Conservation (phyloP, 2,329 filamentous ascomycete genomes). For the Aureobasidium zeae region DNA sequence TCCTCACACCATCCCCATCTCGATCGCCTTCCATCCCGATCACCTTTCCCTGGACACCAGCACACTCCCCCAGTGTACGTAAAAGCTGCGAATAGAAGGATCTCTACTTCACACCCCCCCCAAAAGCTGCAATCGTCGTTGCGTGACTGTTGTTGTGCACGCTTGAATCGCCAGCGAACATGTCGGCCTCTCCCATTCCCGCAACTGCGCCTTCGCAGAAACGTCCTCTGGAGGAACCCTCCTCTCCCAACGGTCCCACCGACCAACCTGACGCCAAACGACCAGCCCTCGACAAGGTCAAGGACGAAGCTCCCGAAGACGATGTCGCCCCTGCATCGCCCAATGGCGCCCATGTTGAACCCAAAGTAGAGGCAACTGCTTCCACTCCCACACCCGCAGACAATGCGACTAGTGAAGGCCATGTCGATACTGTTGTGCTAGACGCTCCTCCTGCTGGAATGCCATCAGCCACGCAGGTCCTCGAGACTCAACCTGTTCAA, state of each 20-base stretch:
- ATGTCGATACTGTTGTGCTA: conserved; percentile 60
- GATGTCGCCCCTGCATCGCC: conserved; percentile 24
- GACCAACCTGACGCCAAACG: conserved; percentile 97
- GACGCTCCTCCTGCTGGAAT: conserved; percentile 52
- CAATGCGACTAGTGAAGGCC: conserved; percentile 35
- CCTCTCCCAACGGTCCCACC: conserved; percentile 79
- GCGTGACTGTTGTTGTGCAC: conserved; percentile 13
- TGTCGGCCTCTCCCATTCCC: conserved; percentile 18
- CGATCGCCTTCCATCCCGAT: conserved; percentile 14
- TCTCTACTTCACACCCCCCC: conserved; percentile 5
- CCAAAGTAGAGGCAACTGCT: conserved; percentile 32
- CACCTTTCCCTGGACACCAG: conserved; percentile 14
- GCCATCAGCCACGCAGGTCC: conserved; percentile 27
- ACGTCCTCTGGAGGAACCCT: conserved; percentile 93
- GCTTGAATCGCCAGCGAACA: conserved; percentile 10
- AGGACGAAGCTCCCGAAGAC: conserved; percentile 34
- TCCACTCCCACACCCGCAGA: conserved; percentile 33
- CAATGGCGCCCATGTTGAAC: conserved; percentile 16
- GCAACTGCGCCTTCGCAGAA: conserved; percentile 48
- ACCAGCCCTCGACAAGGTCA: conserved; percentile 86
- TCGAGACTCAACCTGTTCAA: conserved; percentile 51
- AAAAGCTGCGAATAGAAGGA: conserved; percentile 16
- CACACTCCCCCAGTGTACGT: conserved; percentile 16
- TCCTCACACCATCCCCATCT: conserved; percentile 12
- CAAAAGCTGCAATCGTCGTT: background rate